These are phyloP conservation scores for Candida krabiensis DNA, from an alignment of 805 yeast genomes.

Conservation along the genomic window DNA sequence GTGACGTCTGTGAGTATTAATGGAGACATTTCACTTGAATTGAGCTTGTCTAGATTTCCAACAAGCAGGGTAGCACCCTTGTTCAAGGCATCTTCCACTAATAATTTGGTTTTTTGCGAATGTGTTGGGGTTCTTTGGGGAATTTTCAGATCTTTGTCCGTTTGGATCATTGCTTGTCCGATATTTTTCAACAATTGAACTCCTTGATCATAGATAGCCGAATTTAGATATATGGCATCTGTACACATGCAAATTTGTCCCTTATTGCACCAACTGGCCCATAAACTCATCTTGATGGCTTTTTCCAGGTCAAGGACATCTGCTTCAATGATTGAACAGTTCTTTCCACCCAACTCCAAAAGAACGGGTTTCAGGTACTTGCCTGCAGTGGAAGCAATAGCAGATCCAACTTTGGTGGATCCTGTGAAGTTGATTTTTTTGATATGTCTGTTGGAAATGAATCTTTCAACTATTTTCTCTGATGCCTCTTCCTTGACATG, in stretches of 20 bases:
- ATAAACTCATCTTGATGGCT: conserved; percentile 32
- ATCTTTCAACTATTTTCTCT: conserved; percentile 22
- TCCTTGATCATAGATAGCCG: conserved; percentile 33
- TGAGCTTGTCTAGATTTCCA: conserved; percentile 7
- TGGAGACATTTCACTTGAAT: conserved; percentile 24
- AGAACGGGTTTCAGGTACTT: conserved; percentile 39
- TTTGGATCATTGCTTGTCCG: conserved; percentile 9
- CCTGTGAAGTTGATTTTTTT: conserved; percentile 47
- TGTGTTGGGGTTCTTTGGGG: conserved; percentile 33
- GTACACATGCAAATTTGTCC: conserved; percentile 52
- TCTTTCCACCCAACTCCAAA: conserved; percentile 49
- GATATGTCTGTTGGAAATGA: conserved; percentile 31
- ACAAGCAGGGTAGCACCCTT: conserved; percentile 38
- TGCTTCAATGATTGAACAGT: conserved; percentile 33
- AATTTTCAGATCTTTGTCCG: conserved; percentile 17
- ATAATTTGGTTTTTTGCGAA: conserved; percentile 21
- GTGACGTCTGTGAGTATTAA: conserved; percentile 35
- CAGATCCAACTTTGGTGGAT: conserved; percentile 39
- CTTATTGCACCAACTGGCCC: conserved; percentile 42
- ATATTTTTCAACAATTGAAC: conserved; percentile 17
- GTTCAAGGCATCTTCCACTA: conserved; percentile 38
- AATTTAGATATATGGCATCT: conserved; percentile 39
- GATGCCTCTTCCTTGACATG: conserved; percentile 32
- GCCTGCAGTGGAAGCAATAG: conserved; percentile 39
- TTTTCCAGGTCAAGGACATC: conserved; percentile 34